Conservation (phyloP, 805 yeast species). For the Spathaspora gorwiae region DNA sequence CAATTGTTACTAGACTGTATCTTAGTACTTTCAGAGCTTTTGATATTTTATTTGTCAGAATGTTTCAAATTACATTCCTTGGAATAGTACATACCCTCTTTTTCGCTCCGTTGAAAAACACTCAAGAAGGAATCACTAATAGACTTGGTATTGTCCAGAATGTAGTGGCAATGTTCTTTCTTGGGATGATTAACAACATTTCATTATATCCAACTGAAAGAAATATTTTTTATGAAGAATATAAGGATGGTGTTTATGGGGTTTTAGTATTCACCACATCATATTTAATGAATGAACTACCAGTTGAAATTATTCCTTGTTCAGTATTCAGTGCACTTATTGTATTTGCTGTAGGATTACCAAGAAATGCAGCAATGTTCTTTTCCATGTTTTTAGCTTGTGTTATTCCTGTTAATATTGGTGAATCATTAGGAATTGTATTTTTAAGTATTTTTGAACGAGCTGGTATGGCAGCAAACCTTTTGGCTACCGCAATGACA, state of each 20-base stretch:
- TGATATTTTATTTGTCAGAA: constrained; percentile 61
- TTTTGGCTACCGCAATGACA: constrained; percentile 60
- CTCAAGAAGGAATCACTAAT: constrained; percentile 51
- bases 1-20: constrained; percentile 29
- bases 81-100: constrained; percentile 64
- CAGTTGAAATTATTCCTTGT: constrained; percentile 58
- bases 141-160: constrained; percentile 75
- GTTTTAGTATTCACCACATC: constrained; percentile 55
- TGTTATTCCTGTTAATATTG: constrained; percentile 57
- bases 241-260: constrained; percentile 66
- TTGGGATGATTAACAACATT: constrained; percentile 75
- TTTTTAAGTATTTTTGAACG: constrained; percentile 69
- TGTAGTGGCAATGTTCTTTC: constrained; percentile 63
- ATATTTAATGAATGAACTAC: constrained; percentile 58
- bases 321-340: constrained; percentile 54
- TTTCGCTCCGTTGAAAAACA: constrained; percentile 41
- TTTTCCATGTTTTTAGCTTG: constrained; percentile 57
- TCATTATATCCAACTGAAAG: constrained; percentile 72
- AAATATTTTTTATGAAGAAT: constrained; percentile 71
- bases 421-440: constrained; percentile 79
- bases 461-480: constrained; percentile 76
- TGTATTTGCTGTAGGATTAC: constrained; percentile 69
- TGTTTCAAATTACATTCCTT: constrained; percentile 57
- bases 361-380: constrained; percentile 60
- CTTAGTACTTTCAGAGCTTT: constrained; percentile 30